A percentile compares a stretch with the other conserved stretches of the same genome.
Evolutionary conservation across 75 land plant species (phyloP).

Genomic region (Picea glauca): DNA sequence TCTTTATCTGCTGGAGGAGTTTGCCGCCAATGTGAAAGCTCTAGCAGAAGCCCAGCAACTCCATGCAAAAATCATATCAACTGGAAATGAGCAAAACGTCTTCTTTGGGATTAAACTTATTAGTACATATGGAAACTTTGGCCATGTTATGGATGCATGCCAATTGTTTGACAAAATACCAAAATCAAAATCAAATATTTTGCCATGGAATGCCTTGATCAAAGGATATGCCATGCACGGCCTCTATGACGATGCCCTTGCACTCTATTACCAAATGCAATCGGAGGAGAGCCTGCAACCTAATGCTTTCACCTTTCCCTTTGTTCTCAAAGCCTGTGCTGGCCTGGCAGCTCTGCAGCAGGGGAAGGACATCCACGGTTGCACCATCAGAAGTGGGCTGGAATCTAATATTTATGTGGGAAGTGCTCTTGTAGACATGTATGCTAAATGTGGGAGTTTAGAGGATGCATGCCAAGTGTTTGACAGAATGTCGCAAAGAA

Average conservation of each 20-base stretch:
- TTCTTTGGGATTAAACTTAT: not conserved
- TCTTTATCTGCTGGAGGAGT: not conserved
- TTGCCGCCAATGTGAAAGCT: not conserved
- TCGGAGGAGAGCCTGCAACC: constrained; percentile 11
- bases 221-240: constrained; percentile 29
- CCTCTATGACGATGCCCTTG: constrained; percentile 16
- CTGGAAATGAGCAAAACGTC: not conserved
- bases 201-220: constrained; percentile 34
- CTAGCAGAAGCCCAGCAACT: not conserved
- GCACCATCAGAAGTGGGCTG: constrained; percentile 16
- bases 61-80: not conserved
- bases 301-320: constrained; percentile 27
- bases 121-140: not conserved
- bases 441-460: constrained; percentile 23
- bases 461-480: constrained; percentile 21
- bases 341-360: not conserved
- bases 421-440: constrained; percentile 35
- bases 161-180: constrained; percentile 5
- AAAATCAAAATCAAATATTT: constrained; percentile 14
- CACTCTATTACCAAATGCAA: constrained; percentile 20
- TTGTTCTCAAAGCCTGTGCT: constrained; percentile 28
- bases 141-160: not conserved
- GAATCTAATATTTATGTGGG: constrained; percentile 25
- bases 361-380: constrained; percentile 26
- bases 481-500: constrained; percentile 20